Evolutionary conservation across 257 asterid species (phyloP).

Genomic region (Knoxia roxburghii): DNA sequence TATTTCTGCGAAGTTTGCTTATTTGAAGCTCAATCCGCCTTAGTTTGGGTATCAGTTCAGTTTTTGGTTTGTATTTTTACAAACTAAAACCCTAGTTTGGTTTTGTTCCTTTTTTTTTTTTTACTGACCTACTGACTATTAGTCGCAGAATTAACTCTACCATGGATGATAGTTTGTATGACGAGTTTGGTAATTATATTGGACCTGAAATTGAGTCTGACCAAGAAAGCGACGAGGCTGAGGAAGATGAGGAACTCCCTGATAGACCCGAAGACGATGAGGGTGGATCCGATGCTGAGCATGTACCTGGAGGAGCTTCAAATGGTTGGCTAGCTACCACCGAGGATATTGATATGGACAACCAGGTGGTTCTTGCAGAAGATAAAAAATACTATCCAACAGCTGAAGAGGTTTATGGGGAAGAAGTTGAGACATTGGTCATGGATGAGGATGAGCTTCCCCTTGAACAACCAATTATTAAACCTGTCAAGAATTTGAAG

Average conservation of each 20-base stretch:
- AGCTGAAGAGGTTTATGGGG: conserved; percentile 97
- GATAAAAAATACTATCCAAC: conserved; percentile 95
- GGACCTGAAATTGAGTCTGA: conserved; percentile 98
- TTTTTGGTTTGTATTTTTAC: background rate
- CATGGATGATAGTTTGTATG: conserved; percentile 93
- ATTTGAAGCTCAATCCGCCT: background rate
- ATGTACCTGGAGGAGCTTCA: conserved; percentile 65
- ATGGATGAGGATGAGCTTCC: conserved; percentile 99
- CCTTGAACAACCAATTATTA: conserved; percentile 73
- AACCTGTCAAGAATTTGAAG: conserved; percentile 82
- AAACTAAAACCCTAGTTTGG: conserved; percentile 1
- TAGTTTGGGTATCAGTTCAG: background rate
- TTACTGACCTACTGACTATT: background rate
- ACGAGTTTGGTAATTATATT: conserved; percentile 92
- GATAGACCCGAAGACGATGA: conserved; percentile 64
- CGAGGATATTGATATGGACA: conserved; percentile 88
- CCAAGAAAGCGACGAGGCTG: conserved; percentile 78
- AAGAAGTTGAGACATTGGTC: conserved; percentile 91
- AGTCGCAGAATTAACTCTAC: conserved; percentile 25
- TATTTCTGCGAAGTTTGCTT: background rate
- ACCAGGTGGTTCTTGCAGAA: conserved; percentile 85
- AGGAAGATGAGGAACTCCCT: conserved; percentile 76
- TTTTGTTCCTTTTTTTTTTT: no score
- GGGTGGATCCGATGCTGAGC: conserved; percentile 61
- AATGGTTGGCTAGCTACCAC: conserved; percentile 75